Evolutionary conservation across 2,329 filamentous ascomycete genomes (phyloP).

Genomic region (Claviceps pazoutovae): DNA sequence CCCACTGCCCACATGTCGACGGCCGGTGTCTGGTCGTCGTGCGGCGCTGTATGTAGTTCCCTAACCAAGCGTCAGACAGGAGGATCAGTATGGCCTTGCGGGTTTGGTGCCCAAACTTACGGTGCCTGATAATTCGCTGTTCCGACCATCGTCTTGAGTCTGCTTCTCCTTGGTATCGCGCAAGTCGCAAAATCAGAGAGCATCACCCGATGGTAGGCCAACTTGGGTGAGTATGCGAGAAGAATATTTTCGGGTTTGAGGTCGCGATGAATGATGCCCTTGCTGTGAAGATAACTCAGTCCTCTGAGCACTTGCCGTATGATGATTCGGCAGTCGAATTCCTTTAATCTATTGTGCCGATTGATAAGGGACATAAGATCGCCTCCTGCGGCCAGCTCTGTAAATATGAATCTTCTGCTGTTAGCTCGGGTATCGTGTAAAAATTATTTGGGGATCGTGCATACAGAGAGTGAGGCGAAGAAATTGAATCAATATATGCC

Average conservation of each 20-base stretch:
- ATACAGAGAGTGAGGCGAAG: slow-evolving; percentile 33
- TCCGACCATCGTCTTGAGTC: slow-evolving; percentile 31
- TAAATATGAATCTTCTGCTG: slow-evolving; percentile 36
- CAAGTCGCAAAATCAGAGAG: slow-evolving; percentile 40
- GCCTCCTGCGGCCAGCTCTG: slow-evolving; percentile 40
- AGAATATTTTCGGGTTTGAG: slow-evolving; percentile 42
- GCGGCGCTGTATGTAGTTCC: slow-evolving; percentile 18
- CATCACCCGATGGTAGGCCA: slow-evolving; percentile 30
- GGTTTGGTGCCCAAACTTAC: slow-evolving; percentile 20
- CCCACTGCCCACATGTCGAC: slow-evolving; percentile 42
- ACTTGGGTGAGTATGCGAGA: slow-evolving; percentile 29
- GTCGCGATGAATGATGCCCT: slow-evolving; percentile 37
- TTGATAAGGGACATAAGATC: slow-evolving; percentile 37
- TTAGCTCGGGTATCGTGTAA: slow-evolving; percentile 1
- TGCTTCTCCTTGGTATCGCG: slow-evolving; percentile 25
- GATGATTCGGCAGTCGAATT: slow-evolving; percentile 30
- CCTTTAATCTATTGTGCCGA: slow-evolving; percentile 17
- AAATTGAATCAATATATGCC: slow-evolving; percentile 35
- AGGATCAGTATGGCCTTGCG: not conserved
- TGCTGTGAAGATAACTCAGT: slow-evolving; percentile 33
- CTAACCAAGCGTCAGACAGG: slow-evolving; percentile 15
- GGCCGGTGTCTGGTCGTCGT: slow-evolving; percentile 17
- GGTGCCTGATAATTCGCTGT: slow-evolving; percentile 35
- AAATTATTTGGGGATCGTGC: slow-evolving; percentile 6
- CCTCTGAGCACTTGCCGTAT: slow-evolving; percentile 33